Percentiles rank a stretch among this genome's conserved stretches.
Conservation (phyloP, 75 land plant species). For the Larix kaempferi region DNA sequence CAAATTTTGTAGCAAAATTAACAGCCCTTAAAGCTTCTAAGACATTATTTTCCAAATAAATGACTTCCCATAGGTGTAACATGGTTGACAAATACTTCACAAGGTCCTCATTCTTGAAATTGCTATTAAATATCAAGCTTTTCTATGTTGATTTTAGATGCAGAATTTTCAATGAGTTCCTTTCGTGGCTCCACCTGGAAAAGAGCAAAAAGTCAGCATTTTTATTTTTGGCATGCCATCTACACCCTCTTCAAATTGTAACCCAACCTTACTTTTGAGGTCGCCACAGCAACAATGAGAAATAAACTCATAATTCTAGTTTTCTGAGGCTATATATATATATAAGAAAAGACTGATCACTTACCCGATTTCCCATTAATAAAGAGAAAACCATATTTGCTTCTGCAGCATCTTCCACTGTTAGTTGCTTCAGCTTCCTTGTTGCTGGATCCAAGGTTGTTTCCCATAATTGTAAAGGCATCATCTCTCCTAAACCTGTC, state of each 20-base stretch:
- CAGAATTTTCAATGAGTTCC: constrained; percentile 74
- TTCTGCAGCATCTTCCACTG: constrained; percentile 93
- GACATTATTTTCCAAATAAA: not conserved
- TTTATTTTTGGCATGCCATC: not conserved
- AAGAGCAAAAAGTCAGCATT: not conserved
- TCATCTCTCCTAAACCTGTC: constrained; percentile 98
- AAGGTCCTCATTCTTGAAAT: not conserved
- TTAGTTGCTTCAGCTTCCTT: constrained; percentile 79
- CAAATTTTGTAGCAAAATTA: not conserved
- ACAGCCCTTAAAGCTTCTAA: not conserved
- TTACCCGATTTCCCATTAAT: constrained; percentile 91
- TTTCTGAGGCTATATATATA: not conserved
- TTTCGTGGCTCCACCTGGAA: constrained; percentile 81
- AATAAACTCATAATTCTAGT: not conserved
- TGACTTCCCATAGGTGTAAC: not conserved
- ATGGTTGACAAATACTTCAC: not conserved
- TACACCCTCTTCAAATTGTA: not conserved
- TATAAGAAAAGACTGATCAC: not conserved
- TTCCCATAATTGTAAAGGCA: constrained; percentile 97
- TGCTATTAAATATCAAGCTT: constrained; percentile 57
- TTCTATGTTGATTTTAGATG: constrained; percentile 46
- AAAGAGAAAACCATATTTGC: constrained; percentile 83
- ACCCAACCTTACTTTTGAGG: not conserved
- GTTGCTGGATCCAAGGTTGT: constrained; percentile 86
- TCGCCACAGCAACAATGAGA: not conserved